A percentile compares a stretch with the other conserved stretches of the same genome.
Conservation (phyloP, 305 asterid genomes). For the Fraxinus sp. region DNA sequence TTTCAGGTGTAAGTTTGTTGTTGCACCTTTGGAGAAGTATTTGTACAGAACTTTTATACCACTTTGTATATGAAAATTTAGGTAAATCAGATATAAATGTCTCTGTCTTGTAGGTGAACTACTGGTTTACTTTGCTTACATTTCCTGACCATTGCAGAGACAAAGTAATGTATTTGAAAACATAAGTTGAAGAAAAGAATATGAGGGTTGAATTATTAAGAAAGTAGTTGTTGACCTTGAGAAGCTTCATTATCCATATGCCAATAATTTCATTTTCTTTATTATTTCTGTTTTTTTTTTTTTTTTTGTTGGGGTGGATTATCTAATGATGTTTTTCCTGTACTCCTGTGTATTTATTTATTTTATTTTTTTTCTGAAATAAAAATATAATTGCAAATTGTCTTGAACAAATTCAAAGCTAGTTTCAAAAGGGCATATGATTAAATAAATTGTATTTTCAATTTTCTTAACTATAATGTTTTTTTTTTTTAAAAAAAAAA, state of each 20-base stretch:
- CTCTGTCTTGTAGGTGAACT: background rate
- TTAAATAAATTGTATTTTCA: background rate
- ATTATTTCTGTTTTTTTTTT: background rate
- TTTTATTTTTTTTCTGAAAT: background rate
- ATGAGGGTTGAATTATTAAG: background rate
- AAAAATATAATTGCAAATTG: background rate
- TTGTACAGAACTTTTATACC: conserved; percentile 24
- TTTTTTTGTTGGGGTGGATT: too few relatives aligned
- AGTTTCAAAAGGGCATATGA: background rate
- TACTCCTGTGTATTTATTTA: too few relatives aligned
- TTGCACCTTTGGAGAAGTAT: conserved; percentile 14
- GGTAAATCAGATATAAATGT: conserved; percentile 11
- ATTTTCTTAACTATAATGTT: background rate
- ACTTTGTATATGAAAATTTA: background rate
- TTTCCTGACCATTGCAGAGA: background rate
- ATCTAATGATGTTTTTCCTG: background rate
- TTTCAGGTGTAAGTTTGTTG: conserved; percentile 31
- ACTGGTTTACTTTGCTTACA: background rate
- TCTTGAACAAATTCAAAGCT: background rate
- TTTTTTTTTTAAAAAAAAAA: background rate
- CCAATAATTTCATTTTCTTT: background rate
- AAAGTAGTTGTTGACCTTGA: background rate
- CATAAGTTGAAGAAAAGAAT: background rate
- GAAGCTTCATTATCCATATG: background rate
- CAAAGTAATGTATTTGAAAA: background rate